Evolutionary conservation across 208 protist genomes (phyloP).

Genomic region (Acanthamoeba castellanii): DNA sequence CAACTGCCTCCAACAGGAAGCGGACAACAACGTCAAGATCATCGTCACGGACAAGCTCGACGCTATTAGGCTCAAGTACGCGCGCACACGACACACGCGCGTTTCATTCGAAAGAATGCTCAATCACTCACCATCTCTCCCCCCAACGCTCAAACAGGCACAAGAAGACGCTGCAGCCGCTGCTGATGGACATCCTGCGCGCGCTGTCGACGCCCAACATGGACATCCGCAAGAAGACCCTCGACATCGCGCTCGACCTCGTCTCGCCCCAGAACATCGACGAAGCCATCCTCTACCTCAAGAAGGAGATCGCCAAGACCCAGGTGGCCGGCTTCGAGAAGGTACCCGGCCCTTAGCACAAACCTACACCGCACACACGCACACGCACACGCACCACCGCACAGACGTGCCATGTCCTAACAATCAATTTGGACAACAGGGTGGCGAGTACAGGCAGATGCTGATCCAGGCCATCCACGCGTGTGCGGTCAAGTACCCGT

Average conservation of each 20-base stretch:
- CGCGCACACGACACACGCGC: not conserved
- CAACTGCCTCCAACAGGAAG: constrained; percentile 85
- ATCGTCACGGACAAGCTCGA: constrained; percentile 97
- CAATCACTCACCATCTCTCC: not conserved
- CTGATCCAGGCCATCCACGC: constrained; percentile 95
- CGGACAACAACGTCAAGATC: constrained; percentile 98
- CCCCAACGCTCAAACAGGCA: constrained; percentile 75
- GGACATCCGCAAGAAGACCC: constrained; percentile 94
- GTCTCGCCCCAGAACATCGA: constrained; percentile 94
- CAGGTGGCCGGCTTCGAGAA: constrained; percentile 82
- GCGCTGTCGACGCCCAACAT: constrained; percentile 93
- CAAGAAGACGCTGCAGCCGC: constrained; percentile 94
- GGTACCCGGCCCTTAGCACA: not conserved
- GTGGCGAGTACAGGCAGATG: constrained; percentile 92
- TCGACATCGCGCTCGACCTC: constrained; percentile 95
- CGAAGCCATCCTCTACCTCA: constrained; percentile 94
- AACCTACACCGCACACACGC: not conserved
- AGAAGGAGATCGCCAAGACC: constrained; percentile 95
- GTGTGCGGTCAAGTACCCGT: constrained; percentile 93
- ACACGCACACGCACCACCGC: no score
- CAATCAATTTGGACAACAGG: not conserved
- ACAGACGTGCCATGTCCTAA: not conserved
- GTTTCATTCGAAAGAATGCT: not conserved
- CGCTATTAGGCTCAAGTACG: constrained; percentile 90
- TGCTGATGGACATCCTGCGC: constrained; percentile 96